phyloP scores from a whole-genome alignment of 73 alveolate species.

The Paramecium biaurelia region DNA sequence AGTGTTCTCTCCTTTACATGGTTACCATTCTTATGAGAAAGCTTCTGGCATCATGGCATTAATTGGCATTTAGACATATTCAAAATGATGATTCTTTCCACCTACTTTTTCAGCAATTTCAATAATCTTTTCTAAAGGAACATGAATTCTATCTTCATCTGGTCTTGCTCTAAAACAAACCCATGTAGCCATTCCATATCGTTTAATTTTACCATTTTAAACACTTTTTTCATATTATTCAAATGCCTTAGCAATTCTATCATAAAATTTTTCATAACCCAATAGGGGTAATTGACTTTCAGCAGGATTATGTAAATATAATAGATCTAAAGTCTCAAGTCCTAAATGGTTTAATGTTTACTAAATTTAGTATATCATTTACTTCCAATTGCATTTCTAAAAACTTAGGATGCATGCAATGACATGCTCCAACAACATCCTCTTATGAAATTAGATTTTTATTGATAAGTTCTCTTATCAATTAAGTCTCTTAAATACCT shows the following conservation, averaged over 20 bases:
- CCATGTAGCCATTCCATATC: conserved; percentile 93
- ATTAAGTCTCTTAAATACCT: conserved; percentile 77
- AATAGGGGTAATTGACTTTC: conserved; percentile 82
- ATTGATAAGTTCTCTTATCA: conserved; percentile 68
- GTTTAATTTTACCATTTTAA: conserved; percentile 68
- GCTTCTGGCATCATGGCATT: conserved; percentile 91
- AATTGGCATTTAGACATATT: conserved; percentile 77
- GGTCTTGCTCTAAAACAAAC: conserved; percentile 82
- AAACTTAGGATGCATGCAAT: conserved; percentile 89
- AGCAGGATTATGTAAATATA: conserved; percentile 83
- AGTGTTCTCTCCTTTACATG: conserved; percentile 66
- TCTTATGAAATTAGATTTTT: conserved; percentile 67
- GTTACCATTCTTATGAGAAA: conserved; percentile 82
- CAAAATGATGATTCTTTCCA: conserved; percentile 79
- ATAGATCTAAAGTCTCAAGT: conserved; percentile 78
- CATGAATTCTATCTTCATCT: conserved; percentile 81
- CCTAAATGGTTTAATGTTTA: conserved; percentile 71
- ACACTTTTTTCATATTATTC: conserved; percentile 76
- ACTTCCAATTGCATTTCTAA: conserved; percentile 69
- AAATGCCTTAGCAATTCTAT: conserved; percentile 76
- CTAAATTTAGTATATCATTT: background rate
- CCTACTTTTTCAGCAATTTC: conserved; percentile 81
- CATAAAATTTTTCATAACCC: conserved; percentile 72
- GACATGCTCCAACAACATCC: conserved; percentile 81
- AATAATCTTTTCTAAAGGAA: conserved; percentile 68